A percentile compares a stretch with the other conserved stretches of the same genome.
Evolutionary conservation across 1,284 basidiomycete genomes (phyloP).

Genomic region (Cryptococcus floricola): DNA sequence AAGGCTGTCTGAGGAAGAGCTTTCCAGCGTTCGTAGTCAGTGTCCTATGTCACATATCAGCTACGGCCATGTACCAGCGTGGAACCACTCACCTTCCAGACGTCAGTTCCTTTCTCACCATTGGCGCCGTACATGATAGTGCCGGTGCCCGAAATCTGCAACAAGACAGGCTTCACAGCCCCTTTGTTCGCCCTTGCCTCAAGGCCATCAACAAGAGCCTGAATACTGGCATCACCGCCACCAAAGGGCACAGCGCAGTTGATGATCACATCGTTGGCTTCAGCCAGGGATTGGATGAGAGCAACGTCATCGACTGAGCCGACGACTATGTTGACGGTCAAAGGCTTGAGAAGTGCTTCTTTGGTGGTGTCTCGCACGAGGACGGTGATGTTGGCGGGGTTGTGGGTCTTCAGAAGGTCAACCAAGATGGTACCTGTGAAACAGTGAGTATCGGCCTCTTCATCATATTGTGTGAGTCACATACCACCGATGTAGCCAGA

Average conservation of each 20-base stretch:
- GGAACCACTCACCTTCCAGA: constrained; percentile 10
- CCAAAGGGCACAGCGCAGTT: constrained; percentile 24
- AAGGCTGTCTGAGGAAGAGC: constrained; percentile 13
- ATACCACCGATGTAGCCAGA: constrained; percentile 22
- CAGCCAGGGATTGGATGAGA: constrained; percentile 7
- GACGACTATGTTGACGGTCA: constrained; percentile 9
- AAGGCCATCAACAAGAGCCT: constrained; percentile 16
- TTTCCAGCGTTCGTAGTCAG: constrained; percentile 14
- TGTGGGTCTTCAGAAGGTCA: constrained; percentile 13
- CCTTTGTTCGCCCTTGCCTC: constrained; percentile 7
- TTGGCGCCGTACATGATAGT: constrained; percentile 15
- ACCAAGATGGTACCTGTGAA: constrained; percentile 9
- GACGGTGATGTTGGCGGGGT: constrained; percentile 12
- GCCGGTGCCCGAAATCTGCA: constrained; percentile 18
- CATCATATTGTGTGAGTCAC: not conserved
- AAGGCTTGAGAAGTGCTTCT: constrained; percentile 4
- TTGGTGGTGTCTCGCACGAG: constrained; percentile 12
- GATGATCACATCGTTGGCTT: constrained; percentile 13
- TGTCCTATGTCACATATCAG: constrained; percentile 5
- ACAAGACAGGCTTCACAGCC: constrained; percentile 12
- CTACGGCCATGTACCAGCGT: not conserved
- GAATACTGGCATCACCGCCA: constrained; percentile 16
- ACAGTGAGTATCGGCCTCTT: not conserved
- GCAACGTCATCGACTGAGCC: constrained; percentile 9
- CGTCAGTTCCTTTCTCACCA: constrained; percentile 12